Evolutionary conservation across 148 eudicot species (phyloP).

Genomic region (Dianthus caryophyllus): DNA sequence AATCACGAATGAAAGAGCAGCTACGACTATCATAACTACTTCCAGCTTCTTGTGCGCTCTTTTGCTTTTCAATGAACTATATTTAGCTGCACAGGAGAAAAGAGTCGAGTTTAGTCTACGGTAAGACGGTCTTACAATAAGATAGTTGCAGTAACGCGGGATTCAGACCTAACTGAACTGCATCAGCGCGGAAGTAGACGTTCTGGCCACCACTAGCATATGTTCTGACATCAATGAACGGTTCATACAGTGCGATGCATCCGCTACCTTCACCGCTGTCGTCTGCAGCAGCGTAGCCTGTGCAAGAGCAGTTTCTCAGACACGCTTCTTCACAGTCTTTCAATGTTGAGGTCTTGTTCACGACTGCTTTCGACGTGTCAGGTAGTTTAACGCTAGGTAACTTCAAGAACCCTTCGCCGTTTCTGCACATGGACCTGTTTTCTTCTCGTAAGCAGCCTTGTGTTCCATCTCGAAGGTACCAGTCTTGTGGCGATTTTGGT

Average conservation of each 20-base stretch:
- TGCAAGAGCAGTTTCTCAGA: slow-evolving; percentile 44
- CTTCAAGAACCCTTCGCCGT: slow-evolving; percentile 44
- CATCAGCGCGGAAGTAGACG: slow-evolving; percentile 38
- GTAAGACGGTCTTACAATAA: no score
- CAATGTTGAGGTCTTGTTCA: slow-evolving; percentile 18
- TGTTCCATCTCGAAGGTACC: slow-evolving; percentile 45
- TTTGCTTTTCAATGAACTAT: slow-evolving; percentile 10
- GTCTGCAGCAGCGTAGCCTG: slow-evolving; percentile 36
- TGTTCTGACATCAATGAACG: slow-evolving; percentile 32
- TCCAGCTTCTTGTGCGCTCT: slow-evolving; percentile 18
- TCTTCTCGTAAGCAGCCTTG: slow-evolving; percentile 40
- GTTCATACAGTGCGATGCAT: slow-evolving; percentile 34
- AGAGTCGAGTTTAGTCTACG: no score
- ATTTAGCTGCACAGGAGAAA: slow-evolving; percentile 29
- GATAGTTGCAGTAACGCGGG: not conserved
- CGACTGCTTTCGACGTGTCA: slow-evolving; percentile 34
- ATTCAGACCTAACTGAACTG: slow-evolving; percentile 34
- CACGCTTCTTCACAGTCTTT: slow-evolving; percentile 34
- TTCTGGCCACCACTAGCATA: slow-evolving; percentile 42
- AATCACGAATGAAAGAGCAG: slow-evolving; percentile 18
- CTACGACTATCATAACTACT: slow-evolving; percentile 20
- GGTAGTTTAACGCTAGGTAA: slow-evolving; percentile 38
- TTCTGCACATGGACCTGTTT: slow-evolving; percentile 30
- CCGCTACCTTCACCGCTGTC: slow-evolving; percentile 30
- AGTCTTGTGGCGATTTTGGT: slow-evolving; percentile 40